Percentiles rank a stretch among this genome's conserved stretches.
phyloP scores from a whole-genome alignment of 371 early-diverging fungal species.

The Conidiobolus incongruus region DNA sequence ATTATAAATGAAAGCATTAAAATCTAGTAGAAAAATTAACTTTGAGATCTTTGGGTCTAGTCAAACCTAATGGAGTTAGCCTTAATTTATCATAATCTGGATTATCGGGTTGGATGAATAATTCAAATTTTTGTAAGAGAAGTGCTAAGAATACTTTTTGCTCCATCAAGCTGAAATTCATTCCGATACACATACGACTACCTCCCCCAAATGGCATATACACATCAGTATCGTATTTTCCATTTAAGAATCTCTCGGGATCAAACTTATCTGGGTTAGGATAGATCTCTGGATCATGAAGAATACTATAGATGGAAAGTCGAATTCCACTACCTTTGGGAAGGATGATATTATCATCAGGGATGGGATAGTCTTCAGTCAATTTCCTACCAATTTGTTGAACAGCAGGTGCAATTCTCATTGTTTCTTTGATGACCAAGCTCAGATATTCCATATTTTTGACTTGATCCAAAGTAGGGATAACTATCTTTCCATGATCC shows the following conservation, averaged over 20 bases:
- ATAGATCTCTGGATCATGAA: too few relatives aligned
- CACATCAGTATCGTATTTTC: background rate
- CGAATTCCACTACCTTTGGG: too few relatives aligned
- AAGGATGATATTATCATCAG: too few relatives aligned
- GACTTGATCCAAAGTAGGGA: background rate
- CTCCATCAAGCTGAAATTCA: background rate
- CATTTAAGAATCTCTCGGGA: conserved; percentile 1
- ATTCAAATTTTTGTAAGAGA: conserved; percentile 8
- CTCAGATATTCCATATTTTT: background rate
- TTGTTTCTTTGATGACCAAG: background rate
- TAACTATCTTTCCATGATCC: background rate
- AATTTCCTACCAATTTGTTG: too few relatives aligned
- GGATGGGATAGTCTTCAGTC: too few relatives aligned
- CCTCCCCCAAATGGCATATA: background rate
- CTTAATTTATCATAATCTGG: too few relatives aligned
- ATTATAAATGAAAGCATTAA: too few relatives aligned
- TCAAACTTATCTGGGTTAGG: background rate
- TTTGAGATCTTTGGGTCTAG: too few relatives aligned
- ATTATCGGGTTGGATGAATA: too few relatives aligned
- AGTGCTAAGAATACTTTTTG: conserved; percentile 8
- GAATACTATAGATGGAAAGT: too few relatives aligned
- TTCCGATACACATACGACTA: background rate
- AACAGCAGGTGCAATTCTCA: background rate
- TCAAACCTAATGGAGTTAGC: too few relatives aligned
- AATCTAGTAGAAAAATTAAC: too few relatives aligned